Percentiles rank a stretch among this genome's conserved stretches.
These are phyloP conservation scores for Plasmopara viticola DNA, from an alignment of 352 stramenopile genomes.

Conservation along the genomic window DNA sequence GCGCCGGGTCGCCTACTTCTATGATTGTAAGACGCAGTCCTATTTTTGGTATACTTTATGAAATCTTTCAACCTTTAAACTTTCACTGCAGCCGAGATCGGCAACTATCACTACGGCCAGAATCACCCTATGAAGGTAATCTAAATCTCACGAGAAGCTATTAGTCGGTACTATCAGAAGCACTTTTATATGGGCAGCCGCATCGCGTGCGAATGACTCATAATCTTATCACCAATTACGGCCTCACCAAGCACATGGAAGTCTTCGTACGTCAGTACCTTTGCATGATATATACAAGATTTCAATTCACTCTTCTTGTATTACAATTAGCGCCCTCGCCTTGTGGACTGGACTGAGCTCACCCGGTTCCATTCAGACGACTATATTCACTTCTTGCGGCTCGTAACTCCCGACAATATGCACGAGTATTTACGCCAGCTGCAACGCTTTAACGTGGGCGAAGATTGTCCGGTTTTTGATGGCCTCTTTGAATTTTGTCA, in stretches of 20 bases:
- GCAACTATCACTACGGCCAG: slow-evolving; percentile 98
- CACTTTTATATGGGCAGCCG: slow-evolving; percentile 50
- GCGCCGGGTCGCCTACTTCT: slow-evolving; percentile 86
- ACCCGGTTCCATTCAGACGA: slow-evolving; percentile 99
- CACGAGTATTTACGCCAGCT: slow-evolving; percentile 91
- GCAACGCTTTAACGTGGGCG: slow-evolving; percentile 97
- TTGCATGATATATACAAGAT: neutral
- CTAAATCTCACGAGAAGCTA: neutral
- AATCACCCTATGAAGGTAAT: slow-evolving; percentile 87
- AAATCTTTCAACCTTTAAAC: neutral
- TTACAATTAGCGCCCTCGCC: slow-evolving; percentile 75
- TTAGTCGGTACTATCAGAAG: neutral
- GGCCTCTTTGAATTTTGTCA: slow-evolving; percentile 99
- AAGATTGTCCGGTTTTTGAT: slow-evolving; percentile 99
- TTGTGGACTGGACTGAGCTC: slow-evolving; percentile 95
- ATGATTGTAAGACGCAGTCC: slow-evolving; percentile 56
- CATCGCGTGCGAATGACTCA: slow-evolving; percentile 99
- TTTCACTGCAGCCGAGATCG: slow-evolving; percentile 87
- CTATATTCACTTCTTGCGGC: slow-evolving; percentile 99
- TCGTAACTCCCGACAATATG: slow-evolving; percentile 99
- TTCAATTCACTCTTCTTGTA: neutral
- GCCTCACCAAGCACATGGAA: slow-evolving; percentile 98
- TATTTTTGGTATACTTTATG: too few relatives aligned
- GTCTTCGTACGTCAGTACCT: slow-evolving; percentile 84
- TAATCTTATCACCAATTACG: slow-evolving; percentile 99